phyloP scores from a whole-genome alignment of 768 basidiomycete species.

The Tulasnella sp. region DNA sequence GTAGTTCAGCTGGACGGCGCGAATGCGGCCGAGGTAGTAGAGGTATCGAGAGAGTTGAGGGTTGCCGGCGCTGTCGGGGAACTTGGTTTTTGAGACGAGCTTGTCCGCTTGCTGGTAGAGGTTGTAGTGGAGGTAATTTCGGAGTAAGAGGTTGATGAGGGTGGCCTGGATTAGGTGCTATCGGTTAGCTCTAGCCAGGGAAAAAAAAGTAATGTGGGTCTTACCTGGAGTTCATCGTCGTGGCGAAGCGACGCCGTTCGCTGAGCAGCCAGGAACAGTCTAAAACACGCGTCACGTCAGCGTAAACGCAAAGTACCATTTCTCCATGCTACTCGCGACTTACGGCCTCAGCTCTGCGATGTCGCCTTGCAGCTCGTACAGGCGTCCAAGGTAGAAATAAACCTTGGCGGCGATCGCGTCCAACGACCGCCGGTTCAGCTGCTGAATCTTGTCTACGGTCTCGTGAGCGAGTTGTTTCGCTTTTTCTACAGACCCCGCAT shows the following conservation, averaged over 20 bases:
- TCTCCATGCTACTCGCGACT: constrained; percentile 50
- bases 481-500: constrained; percentile 53
- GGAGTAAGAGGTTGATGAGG: constrained; percentile 88
- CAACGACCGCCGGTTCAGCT: constrained; percentile 82
- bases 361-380: constrained; percentile 73
- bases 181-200: constrained; percentile 2
- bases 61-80: constrained; percentile 77
- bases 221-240: constrained; percentile 69
- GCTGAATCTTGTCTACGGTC: constrained; percentile 77
- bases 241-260: constrained; percentile 83
- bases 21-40: constrained; percentile 90
- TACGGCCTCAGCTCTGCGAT: constrained; percentile 16
- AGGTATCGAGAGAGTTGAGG: constrained; percentile 89
- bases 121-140: constrained; percentile 84
- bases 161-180: constrained; percentile 54
- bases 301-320: constrained; percentile 24
- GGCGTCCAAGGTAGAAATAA: constrained; percentile 89
- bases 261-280: constrained; percentile 82
- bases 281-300: constrained; percentile 26
- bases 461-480: constrained; percentile 67
- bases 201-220: constrained; percentile 64
- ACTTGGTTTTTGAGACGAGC: constrained; percentile 87
- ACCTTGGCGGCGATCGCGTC: constrained; percentile 90
- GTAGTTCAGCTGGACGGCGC: constrained; percentile 90
- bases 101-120: constrained; percentile 97